Evolutionary conservation across 257 asterid species (phyloP).

Genomic region (Solanum appendiculatum): DNA sequence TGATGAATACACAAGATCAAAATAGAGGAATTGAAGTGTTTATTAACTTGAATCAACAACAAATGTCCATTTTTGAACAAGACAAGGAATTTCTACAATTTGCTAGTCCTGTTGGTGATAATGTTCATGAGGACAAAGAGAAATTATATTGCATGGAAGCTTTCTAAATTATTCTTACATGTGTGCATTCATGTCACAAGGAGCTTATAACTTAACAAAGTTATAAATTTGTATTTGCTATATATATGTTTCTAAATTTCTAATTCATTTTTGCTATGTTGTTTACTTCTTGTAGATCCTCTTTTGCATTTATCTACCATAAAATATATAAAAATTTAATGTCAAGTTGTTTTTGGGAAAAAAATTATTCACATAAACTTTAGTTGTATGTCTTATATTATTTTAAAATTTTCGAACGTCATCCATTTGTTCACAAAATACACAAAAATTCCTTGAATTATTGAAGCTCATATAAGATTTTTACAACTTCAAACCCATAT

Average conservation of each 20-base stretch:
- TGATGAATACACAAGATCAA: background rate
- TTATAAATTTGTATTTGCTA: background rate
- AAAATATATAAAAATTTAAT: no score
- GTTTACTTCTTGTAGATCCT: background rate
- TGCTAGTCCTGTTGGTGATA: background rate
- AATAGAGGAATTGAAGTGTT: background rate
- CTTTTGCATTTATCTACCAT: no score
- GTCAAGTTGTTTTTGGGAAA: accelerated
- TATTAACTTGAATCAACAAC: background rate
- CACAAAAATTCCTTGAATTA: background rate
- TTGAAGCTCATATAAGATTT: background rate
- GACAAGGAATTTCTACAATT: background rate
- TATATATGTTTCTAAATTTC: background rate
- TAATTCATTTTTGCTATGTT: no score
- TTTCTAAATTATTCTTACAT: background rate
- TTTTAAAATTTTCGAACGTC: no score
- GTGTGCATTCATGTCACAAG: background rate
- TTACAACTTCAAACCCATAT: background rate
- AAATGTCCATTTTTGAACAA: background rate
- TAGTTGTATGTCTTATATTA: no score
- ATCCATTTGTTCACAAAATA: no score
- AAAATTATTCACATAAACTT: background rate
- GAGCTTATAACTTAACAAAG: background rate
- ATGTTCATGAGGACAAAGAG: background rate
- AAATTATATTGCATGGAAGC: background rate